Evolutionary conservation across 352 stramenopile genomes (phyloP).

Genomic region (Thalassiosira livingstoniorum): DNA sequence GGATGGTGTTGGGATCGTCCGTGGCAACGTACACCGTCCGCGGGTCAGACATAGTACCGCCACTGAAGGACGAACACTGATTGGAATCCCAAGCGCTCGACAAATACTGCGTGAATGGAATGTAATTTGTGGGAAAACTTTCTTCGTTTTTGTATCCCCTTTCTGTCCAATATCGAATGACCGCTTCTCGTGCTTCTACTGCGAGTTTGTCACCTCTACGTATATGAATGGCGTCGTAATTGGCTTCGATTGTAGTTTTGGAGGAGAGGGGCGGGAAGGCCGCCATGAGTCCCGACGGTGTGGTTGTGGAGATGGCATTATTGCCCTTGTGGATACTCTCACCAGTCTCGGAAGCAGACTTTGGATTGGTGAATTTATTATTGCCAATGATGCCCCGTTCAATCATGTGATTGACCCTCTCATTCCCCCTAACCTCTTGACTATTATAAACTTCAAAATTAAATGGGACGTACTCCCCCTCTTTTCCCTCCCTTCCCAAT

Average conservation of each 20-base stretch:
- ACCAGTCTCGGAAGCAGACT: no score
- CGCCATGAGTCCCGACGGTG: no score
- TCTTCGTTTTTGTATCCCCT: slow-evolving; percentile 16
- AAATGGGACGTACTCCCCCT: no score
- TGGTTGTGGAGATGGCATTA: no score
- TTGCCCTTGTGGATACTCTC: no score
- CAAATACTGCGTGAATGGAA: slow-evolving; percentile 40
- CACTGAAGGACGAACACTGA: background rate
- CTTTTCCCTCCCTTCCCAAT: slow-evolving; percentile 31
- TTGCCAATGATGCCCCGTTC: no score
- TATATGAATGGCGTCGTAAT: slow-evolving; percentile 50
- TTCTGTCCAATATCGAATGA: slow-evolving; percentile 29
- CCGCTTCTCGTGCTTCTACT: slow-evolving; percentile 20
- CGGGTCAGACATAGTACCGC: background rate
- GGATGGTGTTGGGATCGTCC: slow-evolving; percentile 42
- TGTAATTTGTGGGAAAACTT: slow-evolving; percentile 29
- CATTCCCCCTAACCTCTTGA: no score
- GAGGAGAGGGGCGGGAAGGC: no score
- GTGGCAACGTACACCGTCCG: slow-evolving; percentile 46
- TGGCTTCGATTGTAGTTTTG: no score
- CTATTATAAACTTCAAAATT: no score
- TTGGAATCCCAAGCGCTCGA: background rate
- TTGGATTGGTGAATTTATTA: no score
- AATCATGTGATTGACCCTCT: no score
- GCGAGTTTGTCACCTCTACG: slow-evolving; percentile 43